Base-by-base conservation (phyloP, 1,139 yeast genomes). In the Zhuliangozyma blackwelliae region DNA sequence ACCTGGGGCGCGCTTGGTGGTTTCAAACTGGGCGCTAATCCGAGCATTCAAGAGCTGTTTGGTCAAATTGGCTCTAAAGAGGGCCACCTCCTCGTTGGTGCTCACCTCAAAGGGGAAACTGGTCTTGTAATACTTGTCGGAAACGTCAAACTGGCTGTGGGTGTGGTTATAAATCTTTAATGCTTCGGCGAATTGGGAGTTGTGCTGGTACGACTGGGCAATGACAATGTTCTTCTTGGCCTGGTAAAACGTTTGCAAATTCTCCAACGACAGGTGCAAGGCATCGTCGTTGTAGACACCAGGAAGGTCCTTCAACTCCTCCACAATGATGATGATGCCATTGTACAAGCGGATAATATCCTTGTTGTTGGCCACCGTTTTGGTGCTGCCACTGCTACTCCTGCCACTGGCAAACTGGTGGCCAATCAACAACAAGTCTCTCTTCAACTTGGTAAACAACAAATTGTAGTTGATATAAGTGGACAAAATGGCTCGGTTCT, bases 201-300 rank as follows among this genome's bases (percentile, higher is more conserved):
- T 59, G 26, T 68, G 52, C 36, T 72, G 60, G 47, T 76, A 81
- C 2, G 77, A 68, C 20, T 69, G 62, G 1, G 83, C 78, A 22
- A 83, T 56, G 21, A 65, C 55, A 16, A 61, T 51, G 10, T 68
- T 54, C 49, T 79, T 77, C 41, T 61, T 50, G 27, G 73, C 62
- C 13, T 53, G 48, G 53, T 68, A 82, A 48, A 63, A 83, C n/a
- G 53, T 51, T 27, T 62, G 63, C 50, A 83, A 59, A 12, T 68
- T 54, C 16, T 69, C 74, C 39, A 89, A 65, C 10, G 85, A 75
- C 12, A 63, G 59, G 44, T 65, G 57, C 38, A 90, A 68, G 26
- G 75, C 82, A 38, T 85, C 94, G 52, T 88, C 96, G 40, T 86
- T 85, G 53, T 83, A 80, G 19, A 90, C 95, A 68, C 97, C 97